A percentile compares a stretch with the other conserved stretches of the same genome.
Conservation (phyloP, 108 stramenopile genomes). For the Phaeodactylum tricornutum region DNA sequence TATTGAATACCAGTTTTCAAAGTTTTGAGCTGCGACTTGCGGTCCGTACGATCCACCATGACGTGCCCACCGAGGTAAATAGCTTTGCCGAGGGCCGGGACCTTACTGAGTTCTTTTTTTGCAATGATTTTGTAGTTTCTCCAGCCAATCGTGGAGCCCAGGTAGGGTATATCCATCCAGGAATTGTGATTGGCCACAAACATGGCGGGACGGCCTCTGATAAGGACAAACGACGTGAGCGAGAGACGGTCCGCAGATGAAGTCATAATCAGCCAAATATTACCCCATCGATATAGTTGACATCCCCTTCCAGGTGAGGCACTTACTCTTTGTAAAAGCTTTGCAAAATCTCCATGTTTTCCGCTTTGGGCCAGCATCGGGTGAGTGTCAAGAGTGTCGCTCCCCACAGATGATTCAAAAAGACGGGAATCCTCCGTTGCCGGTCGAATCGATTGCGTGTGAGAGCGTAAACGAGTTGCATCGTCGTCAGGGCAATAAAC, state of each 20-base stretch:
- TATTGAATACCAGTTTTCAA: slow-evolving; percentile 76
- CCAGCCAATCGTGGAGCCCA: slow-evolving; percentile 82
- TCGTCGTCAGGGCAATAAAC: slow-evolving; percentile 39
- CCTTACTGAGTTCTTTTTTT: slow-evolving; percentile 76
- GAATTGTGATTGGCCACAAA: slow-evolving; percentile 87
- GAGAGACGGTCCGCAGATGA: neutral
- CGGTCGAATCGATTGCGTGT: slow-evolving; percentile 50
- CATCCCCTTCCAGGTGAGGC: neutral
- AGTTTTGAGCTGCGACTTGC: slow-evolving; percentile 62
- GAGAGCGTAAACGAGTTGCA: slow-evolving; percentile 47
- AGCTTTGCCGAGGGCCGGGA: slow-evolving; percentile 74
- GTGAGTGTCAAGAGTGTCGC: slow-evolving; percentile 49
- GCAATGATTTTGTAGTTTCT: slow-evolving; percentile 86
- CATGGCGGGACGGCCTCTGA: slow-evolving; percentile 59
- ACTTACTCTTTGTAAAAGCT: slow-evolving; percentile 52
- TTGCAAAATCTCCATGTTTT: slow-evolving; percentile 37
- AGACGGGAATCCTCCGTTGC: slow-evolving; percentile 44
- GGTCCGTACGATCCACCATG: slow-evolving; percentile 63
- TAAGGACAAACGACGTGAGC: neutral
- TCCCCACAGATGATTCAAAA: slow-evolving; percentile 78
- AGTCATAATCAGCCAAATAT: neutral
- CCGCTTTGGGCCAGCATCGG: slow-evolving; percentile 44
- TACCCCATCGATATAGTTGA: neutral
- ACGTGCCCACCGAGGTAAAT: slow-evolving; percentile 63
- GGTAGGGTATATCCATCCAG: slow-evolving; percentile 88